Base-by-base conservation (phyloP, 2,329 filamentous ascomycete genomes). In the Exophiala alcalophila region DNA sequence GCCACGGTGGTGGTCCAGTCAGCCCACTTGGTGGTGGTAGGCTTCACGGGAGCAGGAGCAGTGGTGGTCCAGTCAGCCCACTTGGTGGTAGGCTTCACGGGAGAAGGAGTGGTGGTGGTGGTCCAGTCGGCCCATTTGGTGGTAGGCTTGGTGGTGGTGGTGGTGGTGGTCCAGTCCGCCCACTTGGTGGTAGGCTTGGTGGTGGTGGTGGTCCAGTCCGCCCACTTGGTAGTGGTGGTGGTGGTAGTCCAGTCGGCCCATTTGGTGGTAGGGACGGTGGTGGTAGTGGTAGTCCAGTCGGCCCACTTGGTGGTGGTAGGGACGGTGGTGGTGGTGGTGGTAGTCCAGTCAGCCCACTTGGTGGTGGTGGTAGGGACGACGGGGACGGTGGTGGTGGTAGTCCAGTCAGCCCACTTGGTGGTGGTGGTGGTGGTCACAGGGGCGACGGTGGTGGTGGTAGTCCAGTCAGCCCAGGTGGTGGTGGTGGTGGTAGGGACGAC, bases 381-480 rank as follows among this genome's bases (percentile, higher is more conserved):
- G 14, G 24, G 33, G 9, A 28, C 18, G 18, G 43, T 53, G 27
- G 49, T 49, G 26, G 41, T 29, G 19, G 36, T 19, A 36, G 48
- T 45, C 44, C 40, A 40, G 25, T 45, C 41, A 15, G 21, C 30
- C 47, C 46, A 40, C 36, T 61, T 53, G 44, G 64, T 62, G 25
- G 45, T 57, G 35, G 58, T 60, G 40, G 64, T 60, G 15, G 65
- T 65, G 49, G 67, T 66, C 42, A 69, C 66, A 35, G 69, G 56
- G 48, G 65, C 69, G 11, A 66, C 44, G 14, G 36, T 39, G 14
- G 44, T 50, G 31, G 50, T 35, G 14, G 36, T 46, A 20, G 38
- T 35, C 38, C 40, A 44, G 36, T 47, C 31, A 27, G 19, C 29
- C 36, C 40, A 34, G 38, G 62, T 55, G 39, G 63, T 62, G 29